Conservation (phyloP, 2,329 filamentous ascomycete genomes). For the Arachnomyces sp. region DNA sequence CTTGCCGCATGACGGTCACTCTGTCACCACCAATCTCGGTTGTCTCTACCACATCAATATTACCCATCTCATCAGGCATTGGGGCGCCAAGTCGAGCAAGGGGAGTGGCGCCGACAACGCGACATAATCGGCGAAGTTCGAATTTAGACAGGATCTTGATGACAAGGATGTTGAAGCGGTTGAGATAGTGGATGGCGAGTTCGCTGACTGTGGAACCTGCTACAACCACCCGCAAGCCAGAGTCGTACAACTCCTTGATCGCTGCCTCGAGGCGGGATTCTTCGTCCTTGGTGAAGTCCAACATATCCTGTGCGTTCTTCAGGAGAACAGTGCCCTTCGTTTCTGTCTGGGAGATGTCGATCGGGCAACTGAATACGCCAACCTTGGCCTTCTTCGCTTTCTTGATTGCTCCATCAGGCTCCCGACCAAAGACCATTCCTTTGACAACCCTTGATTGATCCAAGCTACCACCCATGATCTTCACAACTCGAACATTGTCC, state of each 20-base stretch:
- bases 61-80: slow-evolving; percentile 99
- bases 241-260: slow-evolving; percentile 94
- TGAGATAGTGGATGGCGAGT: slow-evolving; percentile 93
- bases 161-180: slow-evolving; percentile 90
- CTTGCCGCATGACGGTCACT: slow-evolving; percentile 96
- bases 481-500: slow-evolving; percentile 96
- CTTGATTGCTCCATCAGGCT: slow-evolving; percentile 88
- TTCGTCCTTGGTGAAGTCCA: slow-evolving; percentile 96
- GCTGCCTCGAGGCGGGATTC: slow-evolving; percentile 81
- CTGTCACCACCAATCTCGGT: slow-evolving; percentile 96
- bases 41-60: slow-evolving; percentile 89
- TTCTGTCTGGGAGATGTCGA: slow-evolving; percentile 93
- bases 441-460: slow-evolving; percentile 91
- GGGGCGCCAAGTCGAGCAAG: slow-evolving; percentile 89
- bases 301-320: slow-evolving; percentile 97
- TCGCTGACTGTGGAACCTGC: slow-evolving; percentile 93
- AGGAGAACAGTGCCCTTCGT: slow-evolving; percentile 96
- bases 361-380: slow-evolving; percentile 89
- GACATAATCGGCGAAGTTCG: slow-evolving; percentile 87
- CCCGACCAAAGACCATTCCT: slow-evolving; percentile 96
- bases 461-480: slow-evolving; percentile 97
- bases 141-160: slow-evolving; percentile 98
- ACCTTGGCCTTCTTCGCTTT: slow-evolving; percentile 92
- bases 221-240: slow-evolving; percentile 82
- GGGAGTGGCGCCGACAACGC: slow-evolving; percentile 94